Conservation (phyloP, 148 eudicot species). For the Vaccinium corymbosum region DNA sequence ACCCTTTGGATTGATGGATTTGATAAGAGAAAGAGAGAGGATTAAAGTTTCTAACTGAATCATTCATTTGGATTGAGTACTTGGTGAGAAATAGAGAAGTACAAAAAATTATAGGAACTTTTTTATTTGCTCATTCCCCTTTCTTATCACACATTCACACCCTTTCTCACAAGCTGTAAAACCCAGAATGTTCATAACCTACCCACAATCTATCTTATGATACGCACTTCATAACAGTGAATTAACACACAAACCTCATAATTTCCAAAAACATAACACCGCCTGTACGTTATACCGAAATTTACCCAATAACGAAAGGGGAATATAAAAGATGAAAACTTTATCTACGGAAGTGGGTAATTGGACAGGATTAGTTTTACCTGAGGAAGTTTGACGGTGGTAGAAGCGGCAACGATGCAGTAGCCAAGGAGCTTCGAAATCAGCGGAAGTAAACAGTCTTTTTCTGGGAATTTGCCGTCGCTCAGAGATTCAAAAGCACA, state of each 20-base stretch:
- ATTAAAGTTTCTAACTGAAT: too few species aligned
- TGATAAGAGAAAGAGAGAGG: too few species aligned
- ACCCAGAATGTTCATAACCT: too few species aligned
- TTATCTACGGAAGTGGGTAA: too few species aligned
- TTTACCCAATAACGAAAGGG: not conserved
- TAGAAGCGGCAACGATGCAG: constrained; percentile 87
- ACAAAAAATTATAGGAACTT: too few species aligned
- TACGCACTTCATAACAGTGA: not conserved
- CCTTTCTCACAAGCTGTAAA: too few species aligned
- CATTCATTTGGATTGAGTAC: too few species aligned
- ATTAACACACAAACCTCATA: not conserved
- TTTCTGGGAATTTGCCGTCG: constrained; percentile 56
- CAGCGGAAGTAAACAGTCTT: constrained; percentile 76
- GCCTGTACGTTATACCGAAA: not conserved
- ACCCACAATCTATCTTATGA: not conserved
- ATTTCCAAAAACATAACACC: not conserved
- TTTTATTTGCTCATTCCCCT: too few species aligned
- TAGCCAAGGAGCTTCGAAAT: constrained; percentile 90
- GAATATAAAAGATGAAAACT: not conserved
- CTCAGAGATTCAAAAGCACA: constrained; percentile 57
- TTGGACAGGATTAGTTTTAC: constrained; percentile 23
- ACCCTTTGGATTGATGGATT: too few species aligned
- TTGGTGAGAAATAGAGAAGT: too few species aligned
- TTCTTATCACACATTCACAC: too few species aligned
- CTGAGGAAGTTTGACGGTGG: constrained; percentile 96